Base-by-base conservation (phyloP, 2,329 filamentous ascomycete species). In the Talaromyces rugulosus region DNA sequence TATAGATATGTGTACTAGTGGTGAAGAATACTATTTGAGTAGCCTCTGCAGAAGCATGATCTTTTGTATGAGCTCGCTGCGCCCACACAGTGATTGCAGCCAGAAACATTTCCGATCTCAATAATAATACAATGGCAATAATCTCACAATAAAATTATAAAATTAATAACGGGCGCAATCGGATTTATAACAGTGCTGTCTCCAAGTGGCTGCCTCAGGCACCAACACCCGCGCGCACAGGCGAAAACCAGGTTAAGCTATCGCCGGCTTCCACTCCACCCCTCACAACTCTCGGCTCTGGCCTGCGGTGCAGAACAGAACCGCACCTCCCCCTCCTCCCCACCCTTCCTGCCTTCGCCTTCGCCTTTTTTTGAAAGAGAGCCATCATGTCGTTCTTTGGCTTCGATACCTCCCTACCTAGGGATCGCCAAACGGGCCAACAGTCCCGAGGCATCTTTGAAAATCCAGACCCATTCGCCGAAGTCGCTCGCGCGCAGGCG, bases 401-500 rank as follows among this genome's bases (percentile, higher is more conserved):
- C 68, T 93, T 96, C 77, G 89, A 96, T 74, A 82, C 89, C 62
- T 84, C 83, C 65, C 84, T 88, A 33, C 86, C 86, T 57, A 80
- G 82, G 72, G 85, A 88, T 75, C 81, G 85, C 68, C 89, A 92
- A 73, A 87, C 90, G 69, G 78, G 82, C 69, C 81, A 83, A 60
- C 89, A 88, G 42, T 86, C 89, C 59, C 92, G 92, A 70, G 79
- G 78, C 52, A 79, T 81, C 72, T 98, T 98, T 78, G 88, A 92
- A 69, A 89, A 92, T 64, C 85, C 90, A 68, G 92, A 99, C 77
- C 92, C 94, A 44, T 98, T 98, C 77, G 92, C 91, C 66, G 88
- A 90, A 62, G 85, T 97, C 62, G 88, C 90, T 62, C 82, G 83
- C 69, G 83, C 77, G 58, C 73, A 80, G 70, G 75, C 78, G 66